Percentiles rank a stretch among this genome's conserved stretches.
Evolutionary conservation across 2,329 filamentous ascomycete species (phyloP).

Genomic region (Grosmannia serpens): DNA sequence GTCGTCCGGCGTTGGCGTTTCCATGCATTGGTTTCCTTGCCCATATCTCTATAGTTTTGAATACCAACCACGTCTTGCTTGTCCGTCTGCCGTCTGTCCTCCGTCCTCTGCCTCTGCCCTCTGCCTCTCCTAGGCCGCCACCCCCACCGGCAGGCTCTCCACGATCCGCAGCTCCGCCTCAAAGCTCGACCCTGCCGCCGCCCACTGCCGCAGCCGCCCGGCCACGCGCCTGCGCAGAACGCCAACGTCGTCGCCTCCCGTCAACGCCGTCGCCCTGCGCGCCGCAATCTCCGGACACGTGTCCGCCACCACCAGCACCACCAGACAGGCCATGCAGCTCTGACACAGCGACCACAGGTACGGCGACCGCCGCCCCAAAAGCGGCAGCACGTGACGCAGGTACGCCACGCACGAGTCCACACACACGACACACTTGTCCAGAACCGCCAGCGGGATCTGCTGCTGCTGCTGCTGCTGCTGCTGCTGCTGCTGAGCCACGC

Average conservation of each 20-base stretch:
- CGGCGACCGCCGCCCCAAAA: constrained; percentile 24
- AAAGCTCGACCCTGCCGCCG: constrained; percentile 21
- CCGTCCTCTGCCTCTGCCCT: not conserved
- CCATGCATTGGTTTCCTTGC: no score
- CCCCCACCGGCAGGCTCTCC: constrained; percentile 4
- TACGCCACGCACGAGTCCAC: constrained; percentile 24
- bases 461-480: not conserved
- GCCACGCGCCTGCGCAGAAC: constrained; percentile 18
- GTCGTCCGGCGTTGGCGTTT: no score
- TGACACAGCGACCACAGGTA: constrained; percentile 26
- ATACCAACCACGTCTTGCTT: no score
- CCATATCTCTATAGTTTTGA: no score
- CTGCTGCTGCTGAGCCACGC: constrained; percentile 11
- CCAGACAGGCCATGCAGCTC: constrained; percentile 21
- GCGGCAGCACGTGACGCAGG: constrained; percentile 22
- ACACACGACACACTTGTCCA: constrained; percentile 23
- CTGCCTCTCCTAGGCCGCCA: not conserved
- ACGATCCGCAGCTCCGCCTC: constrained; percentile 12
- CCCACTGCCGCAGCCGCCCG: constrained; percentile 21
- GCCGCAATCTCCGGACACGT: constrained; percentile 15
- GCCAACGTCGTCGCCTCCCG: constrained; percentile 8
- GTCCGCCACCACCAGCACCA: constrained; percentile 22
- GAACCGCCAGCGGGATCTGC: constrained; percentile 14
- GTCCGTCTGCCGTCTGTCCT: not conserved
- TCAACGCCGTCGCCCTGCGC: not conserved